Evolutionary conservation across 2,329 filamentous ascomycete genomes (phyloP), one percentile per base, ranked within the genome.

Genomic region (Hymenoscyphus fructigenus): DNA sequence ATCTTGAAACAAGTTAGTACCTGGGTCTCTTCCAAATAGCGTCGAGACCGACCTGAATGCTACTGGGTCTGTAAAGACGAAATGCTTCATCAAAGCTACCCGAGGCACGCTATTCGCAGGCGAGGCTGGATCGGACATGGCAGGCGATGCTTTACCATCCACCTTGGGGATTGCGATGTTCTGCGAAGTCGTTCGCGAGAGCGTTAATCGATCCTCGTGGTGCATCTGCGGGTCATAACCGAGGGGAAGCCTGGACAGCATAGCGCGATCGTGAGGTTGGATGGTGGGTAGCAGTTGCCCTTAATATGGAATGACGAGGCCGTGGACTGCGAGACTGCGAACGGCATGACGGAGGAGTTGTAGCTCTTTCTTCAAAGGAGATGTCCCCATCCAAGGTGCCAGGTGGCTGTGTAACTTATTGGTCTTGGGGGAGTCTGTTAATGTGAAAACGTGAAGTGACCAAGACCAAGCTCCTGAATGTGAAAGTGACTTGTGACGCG

Each of bases 31-130:
- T 26, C 15, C 10, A 41, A 56, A n/a, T 7, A 14, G 14, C 44
- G 23, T 55, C 38, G 57, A 53, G 14, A 57, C 71, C 29, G 64
- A 81, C 69, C 82, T 83, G 69, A 90, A 87, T 15, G 88, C 88
- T 47, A 90, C 82, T 47, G 85, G 83, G 75, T 91, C 88, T 53
- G 87, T 84, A 67, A 91, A 82, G 47, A 90, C 86, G 71, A 89
- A 83, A 70, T 82, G 82, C 72, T 85, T 84, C 69, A 85, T 82
- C 34, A 67, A 67, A 9, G 64, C 60, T 53, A 66, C 53, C 26
- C 56, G 65, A 9, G 60, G 75, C 76, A 57, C 75, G n/a, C 53
- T 47, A 23, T 66, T 68, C 50, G 61, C 56, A 17, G 67, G 41
- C 47, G 67, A 60, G 26, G 59, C 57, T 36, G 61, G 62, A 29